Evolutionary conservation across 2,329 filamentous ascomycete genomes (phyloP).

Genomic region (Tolypocladium endophyticum): DNA sequence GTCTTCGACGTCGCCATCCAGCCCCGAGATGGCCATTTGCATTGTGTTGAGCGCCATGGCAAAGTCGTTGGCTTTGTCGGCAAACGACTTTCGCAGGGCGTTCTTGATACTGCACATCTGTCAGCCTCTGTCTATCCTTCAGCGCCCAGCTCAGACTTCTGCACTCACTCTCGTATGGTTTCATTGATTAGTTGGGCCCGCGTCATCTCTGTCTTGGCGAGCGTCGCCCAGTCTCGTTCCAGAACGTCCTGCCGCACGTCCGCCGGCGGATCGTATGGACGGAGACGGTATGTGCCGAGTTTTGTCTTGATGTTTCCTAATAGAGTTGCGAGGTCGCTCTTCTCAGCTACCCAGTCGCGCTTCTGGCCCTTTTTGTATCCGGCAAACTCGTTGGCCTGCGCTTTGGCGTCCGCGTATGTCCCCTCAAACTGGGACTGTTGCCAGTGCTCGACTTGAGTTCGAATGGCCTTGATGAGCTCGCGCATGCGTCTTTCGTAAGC

Average conservation of each 20-base stretch:
- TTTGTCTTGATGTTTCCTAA: conserved; percentile 99
- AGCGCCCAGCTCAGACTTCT: neutral
- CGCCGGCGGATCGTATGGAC: conserved; percentile 80
- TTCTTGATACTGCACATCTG: conserved; percentile 69
- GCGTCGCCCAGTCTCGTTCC: conserved; percentile 68
- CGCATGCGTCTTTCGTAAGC: conserved; percentile 88
- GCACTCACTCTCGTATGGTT: conserved; percentile 77
- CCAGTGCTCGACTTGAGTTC: conserved; percentile 66
- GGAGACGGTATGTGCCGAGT: conserved; percentile 82
- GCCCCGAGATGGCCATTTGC: conserved; percentile 87
- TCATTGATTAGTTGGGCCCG: conserved; percentile 94
- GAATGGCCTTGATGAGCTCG: conserved; percentile 65
- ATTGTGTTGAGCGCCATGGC: conserved; percentile 90
- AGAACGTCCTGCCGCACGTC: conserved; percentile 74
- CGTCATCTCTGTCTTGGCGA: conserved; percentile 77
- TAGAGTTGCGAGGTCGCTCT: conserved; percentile 85
- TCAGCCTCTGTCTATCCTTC: neutral
- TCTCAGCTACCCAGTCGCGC: conserved; percentile 93
- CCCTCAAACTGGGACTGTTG: conserved; percentile 74
- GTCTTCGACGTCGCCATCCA: conserved; percentile 94
- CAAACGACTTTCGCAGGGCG: conserved; percentile 79
- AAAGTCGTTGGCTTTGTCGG: conserved; percentile 97
- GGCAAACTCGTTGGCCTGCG: conserved; percentile 70
- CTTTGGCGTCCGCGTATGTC: conserved; percentile 86
- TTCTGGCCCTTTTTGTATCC: conserved; percentile 88